Evolutionary conservation across 2,329 filamentous ascomycete species (phyloP), one percentile per base, ranked within the genome.

Genomic region (Ophiocordyceps camponoti-leonardi): DNA sequence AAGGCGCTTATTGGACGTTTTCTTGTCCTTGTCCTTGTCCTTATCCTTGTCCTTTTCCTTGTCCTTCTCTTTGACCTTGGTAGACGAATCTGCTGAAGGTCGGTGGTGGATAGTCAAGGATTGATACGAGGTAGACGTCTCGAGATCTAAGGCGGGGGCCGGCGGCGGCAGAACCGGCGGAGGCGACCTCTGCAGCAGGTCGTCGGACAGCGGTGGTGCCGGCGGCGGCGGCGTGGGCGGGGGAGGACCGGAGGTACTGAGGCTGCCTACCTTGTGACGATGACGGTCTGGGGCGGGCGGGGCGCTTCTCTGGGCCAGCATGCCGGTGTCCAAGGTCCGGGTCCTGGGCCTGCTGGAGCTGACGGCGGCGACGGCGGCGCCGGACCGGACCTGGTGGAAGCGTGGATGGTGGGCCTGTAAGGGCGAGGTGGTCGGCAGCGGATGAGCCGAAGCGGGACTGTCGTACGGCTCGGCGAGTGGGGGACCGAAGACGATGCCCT

Each of bases 201-300:
- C 71, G 47, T 44, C 43, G 43, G 22, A 26, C n/a, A 69, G 62
- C 43, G 71, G 67, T 44, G 69, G 66, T 43, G 23, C 23, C 23
- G 23, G 23, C 23, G 23, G 23, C 5, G 23, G 23, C 23, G n/a
- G n/a, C n/a, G n/a, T n/a, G n/a, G 23, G 23, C 23, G 23, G 23
- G 8, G 74, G 67, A 5, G 77, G 73, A 4, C 69, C 56, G 8
- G 77, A 70, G 33, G 79, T 81, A 52, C 81, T 79, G 53, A 86
- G 75, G 26, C 82, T 86, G 44, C 81, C 79, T 41, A 86, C 75
- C 44, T 81, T 72, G 53, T 79, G 75, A 44, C 81, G 73, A 52
- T 65, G 69, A 13, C 39, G 23, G 48, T 77, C 73, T 33, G 58
- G 48, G 4, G 59, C 52, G n/a, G 62, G 56, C 33, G 62, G 55